phyloP scores from a whole-genome alignment of 2,329 filamentous ascomycete species.

The Colletotrichum abscissum region DNA sequence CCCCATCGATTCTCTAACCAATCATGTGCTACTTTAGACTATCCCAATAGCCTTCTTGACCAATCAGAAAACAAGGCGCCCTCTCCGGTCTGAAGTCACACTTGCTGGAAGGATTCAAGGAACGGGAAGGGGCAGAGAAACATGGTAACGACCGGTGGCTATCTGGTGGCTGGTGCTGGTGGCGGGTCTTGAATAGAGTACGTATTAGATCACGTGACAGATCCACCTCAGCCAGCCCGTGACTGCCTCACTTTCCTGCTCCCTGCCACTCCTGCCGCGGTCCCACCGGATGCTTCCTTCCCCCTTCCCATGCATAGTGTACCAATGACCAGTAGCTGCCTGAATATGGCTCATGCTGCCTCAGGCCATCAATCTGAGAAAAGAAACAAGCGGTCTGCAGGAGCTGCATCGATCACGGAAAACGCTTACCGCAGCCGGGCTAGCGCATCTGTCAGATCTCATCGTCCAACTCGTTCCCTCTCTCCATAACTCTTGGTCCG shows the following conservation, averaged over 20 bases:
- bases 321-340: background rate
- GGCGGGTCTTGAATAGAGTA: no score
- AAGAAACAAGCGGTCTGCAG: constrained; percentile 32
- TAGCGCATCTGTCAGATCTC: constrained; percentile 35
- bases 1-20: background rate
- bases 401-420: constrained; percentile 14
- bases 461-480: constrained; percentile 25
- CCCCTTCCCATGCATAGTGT: no score
- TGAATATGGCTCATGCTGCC: background rate
- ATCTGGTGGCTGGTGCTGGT: no score
- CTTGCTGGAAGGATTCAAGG: background rate
- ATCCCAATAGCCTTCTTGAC: background rate
- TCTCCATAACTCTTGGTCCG: background rate
- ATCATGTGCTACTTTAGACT: background rate
- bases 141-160: background rate
- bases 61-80: background rate
- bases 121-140: background rate
- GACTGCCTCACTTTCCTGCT: no score
- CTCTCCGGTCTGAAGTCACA: background rate
- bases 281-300: no score
- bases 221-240: no score
- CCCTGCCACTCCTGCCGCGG: background rate
- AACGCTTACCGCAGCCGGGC: constrained; percentile 1
- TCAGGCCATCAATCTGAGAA: background rate
- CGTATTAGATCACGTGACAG: no score